A percentile compares a stretch with the other conserved stretches of the same genome.
Conservation (phyloP, 257 asterid species). For the Jacaranda mimosifolia region DNA sequence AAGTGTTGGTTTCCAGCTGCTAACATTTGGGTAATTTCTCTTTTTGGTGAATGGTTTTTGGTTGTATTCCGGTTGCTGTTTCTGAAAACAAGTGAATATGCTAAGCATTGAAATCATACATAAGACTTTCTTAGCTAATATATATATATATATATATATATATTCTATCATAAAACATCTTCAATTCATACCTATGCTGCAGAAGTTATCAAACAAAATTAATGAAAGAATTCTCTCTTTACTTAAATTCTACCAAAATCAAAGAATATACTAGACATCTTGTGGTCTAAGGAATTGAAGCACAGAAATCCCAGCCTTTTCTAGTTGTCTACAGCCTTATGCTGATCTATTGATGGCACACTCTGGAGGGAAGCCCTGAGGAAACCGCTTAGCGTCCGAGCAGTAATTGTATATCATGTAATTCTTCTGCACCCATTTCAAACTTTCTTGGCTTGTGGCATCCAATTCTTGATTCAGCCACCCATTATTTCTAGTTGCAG, state of each 20-base stretch:
- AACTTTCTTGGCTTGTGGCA: constrained; percentile 11
- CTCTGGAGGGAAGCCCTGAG: constrained; percentile 49
- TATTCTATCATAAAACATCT: too few species aligned
- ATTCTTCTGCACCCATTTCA: constrained; percentile 50
- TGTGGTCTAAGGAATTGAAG: not conserved
- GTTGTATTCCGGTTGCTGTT: too few species aligned
- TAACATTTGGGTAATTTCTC: too few species aligned
- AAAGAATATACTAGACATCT: not conserved
- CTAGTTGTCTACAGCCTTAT: too few species aligned
- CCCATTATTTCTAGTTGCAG: not conserved
- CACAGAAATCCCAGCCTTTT: too few species aligned
- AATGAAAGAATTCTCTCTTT: constrained; percentile 10
- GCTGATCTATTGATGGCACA: constrained; percentile 29
- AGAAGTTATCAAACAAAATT: not conserved
- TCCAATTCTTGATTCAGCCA: constrained; percentile 36
- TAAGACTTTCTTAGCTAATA: too few species aligned
- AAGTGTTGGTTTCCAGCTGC: too few species aligned
- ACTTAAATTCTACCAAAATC: not conserved
- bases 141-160: too few species aligned
- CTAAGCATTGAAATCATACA: too few species aligned
- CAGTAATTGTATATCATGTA: constrained; percentile 55
- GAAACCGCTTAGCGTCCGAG: constrained; percentile 47
- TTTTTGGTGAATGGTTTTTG: too few species aligned
- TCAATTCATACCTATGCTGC: too few species aligned
- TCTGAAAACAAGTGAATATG: too few species aligned